Conservation (phyloP, 2,329 filamentous ascomycete species). For the Xylaria sp. region DNA sequence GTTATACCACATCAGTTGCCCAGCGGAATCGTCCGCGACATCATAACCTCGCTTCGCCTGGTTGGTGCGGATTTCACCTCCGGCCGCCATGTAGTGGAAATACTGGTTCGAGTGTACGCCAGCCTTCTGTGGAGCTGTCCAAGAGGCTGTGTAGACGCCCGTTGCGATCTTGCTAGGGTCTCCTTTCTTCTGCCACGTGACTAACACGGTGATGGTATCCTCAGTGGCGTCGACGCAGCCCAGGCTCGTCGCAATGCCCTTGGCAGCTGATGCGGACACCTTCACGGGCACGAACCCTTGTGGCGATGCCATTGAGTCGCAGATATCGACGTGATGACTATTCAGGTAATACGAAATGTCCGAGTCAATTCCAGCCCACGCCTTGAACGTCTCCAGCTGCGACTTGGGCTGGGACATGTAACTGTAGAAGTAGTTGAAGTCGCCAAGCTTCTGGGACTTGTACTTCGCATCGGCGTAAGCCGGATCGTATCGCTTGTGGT, state of each 20-base stretch:
- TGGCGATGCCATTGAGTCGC: constrained; percentile 86
- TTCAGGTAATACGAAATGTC: constrained; percentile 98
- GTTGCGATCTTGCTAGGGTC: constrained; percentile 79
- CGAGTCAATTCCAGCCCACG: constrained; percentile 90
- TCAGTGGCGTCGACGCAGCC: constrained; percentile 86
- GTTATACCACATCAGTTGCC: constrained; percentile 85
- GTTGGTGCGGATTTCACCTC: constrained; percentile 88
- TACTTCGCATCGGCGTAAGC: constrained; percentile 89
- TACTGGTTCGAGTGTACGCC: constrained; percentile 98
- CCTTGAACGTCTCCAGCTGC: constrained; percentile 93
- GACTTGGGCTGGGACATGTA: constrained; percentile 96
- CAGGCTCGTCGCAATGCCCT: constrained; percentile 79
- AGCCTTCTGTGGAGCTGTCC: constrained; percentile 92
- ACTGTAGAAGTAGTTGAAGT: constrained; percentile 98
- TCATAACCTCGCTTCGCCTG: constrained; percentile 96
- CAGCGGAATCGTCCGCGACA: constrained; percentile 81
- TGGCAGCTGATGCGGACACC: constrained; percentile 81
- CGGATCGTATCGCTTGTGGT: constrained; percentile 96
- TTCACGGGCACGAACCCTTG: constrained; percentile 79
- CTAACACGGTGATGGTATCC: constrained; percentile 91
- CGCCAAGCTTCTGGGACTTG: constrained; percentile 79
- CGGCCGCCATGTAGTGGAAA: constrained; percentile 90
- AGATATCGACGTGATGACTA: constrained; percentile 92
- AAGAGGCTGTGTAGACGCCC: constrained; percentile 91
- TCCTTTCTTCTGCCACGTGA: constrained; percentile 83